Evolutionary conservation across 1,139 yeast genomes (phyloP).

Genomic region (Taphrina wiesneri): DNA sequence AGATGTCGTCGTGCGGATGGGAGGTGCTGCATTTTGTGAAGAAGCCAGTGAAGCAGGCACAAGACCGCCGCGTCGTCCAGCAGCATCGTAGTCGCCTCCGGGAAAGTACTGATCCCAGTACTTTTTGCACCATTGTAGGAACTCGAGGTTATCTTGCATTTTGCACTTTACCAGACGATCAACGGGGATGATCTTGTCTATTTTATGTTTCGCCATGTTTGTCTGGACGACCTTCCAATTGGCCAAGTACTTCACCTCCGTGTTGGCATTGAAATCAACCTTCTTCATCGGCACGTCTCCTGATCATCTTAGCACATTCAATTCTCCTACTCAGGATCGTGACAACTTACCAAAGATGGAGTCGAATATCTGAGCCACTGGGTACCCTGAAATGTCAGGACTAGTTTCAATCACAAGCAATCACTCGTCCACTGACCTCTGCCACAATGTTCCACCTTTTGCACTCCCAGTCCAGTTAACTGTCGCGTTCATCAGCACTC

Average conservation of each 20-base stretch:
- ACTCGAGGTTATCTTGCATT: constrained; percentile 89
- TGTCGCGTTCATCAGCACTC: constrained; percentile 7
- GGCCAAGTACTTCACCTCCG: constrained; percentile 74
- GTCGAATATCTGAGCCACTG: constrained; percentile 88
- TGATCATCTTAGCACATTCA: background rate
- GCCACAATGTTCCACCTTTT: constrained; percentile 90
- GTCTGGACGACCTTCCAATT: constrained; percentile 86
- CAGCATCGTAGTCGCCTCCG: constrained; percentile 69
- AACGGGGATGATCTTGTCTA: constrained; percentile 76
- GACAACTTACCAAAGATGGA: constrained; percentile 80
- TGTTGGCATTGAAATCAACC: constrained; percentile 56
- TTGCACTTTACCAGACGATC: constrained; percentile 81
- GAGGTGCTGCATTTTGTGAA: constrained; percentile 1
- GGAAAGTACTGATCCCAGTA: constrained; percentile 78
- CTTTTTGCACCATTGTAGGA: constrained; percentile 85
- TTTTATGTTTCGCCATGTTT: constrained; percentile 66
- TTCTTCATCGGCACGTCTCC: constrained; percentile 34
- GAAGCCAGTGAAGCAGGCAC: constrained; percentile 18
- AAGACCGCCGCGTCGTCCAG: constrained; percentile 51
- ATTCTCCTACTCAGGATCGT: constrained; percentile 48
- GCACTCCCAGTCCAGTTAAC: constrained; percentile 52
- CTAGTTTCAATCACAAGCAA: background rate
- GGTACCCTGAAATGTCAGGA: constrained; percentile 43
- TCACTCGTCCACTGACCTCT: constrained; percentile 53
- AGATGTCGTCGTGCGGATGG: constrained; percentile 1